Conservation (phyloP, 2,329 filamentous ascomycete genomes). For the Hymenoscyphus fructigenus region DNA sequence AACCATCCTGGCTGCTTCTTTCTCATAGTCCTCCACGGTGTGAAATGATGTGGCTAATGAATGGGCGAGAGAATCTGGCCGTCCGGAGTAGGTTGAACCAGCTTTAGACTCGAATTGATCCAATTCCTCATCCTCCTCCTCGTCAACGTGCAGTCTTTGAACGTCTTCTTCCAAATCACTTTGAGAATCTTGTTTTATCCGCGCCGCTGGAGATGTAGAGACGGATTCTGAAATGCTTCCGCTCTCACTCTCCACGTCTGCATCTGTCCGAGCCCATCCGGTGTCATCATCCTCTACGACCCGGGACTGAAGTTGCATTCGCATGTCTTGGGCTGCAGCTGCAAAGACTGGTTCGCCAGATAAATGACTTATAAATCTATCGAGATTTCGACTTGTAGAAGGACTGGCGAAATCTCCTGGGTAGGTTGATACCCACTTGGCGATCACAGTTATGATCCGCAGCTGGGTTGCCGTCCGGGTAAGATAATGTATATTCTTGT, state of each 20-base stretch:
- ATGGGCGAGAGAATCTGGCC: constrained; percentile 25
- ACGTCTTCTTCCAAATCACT: constrained; percentile 26
- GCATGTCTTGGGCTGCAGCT: constrained; percentile 82
- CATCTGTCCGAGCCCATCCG: constrained; percentile 85
- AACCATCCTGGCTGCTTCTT: constrained; percentile 70
- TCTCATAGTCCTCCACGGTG: constrained; percentile 76
- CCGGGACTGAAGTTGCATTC: constrained; percentile 67
- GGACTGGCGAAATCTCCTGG: constrained; percentile 89
- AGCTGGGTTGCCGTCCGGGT: constrained; percentile 79
- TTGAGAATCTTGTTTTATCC: constrained; percentile 20
- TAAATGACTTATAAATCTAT: constrained; percentile 74
- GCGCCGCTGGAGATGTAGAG: constrained; percentile 24
- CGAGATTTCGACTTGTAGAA: constrained; percentile 68
- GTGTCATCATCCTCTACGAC: constrained; percentile 87
- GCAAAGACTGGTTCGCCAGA: constrained; percentile 78
- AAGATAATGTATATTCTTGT: constrained; percentile 66
- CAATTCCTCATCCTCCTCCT: constrained; percentile 27
- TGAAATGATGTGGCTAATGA: constrained; percentile 48
- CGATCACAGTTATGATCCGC: constrained; percentile 78
- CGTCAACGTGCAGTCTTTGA: constrained; percentile 22
- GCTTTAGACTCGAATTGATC: constrained; percentile 26
- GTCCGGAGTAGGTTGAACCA: constrained; percentile 28
- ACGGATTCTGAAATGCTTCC: constrained; percentile 22
- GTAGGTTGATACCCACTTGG: constrained; percentile 86
- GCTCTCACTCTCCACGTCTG: constrained; percentile 43